Evolutionary conservation across 352 stramenopile species (phyloP).

Genomic region (Pythium aphanidermatum): DNA sequence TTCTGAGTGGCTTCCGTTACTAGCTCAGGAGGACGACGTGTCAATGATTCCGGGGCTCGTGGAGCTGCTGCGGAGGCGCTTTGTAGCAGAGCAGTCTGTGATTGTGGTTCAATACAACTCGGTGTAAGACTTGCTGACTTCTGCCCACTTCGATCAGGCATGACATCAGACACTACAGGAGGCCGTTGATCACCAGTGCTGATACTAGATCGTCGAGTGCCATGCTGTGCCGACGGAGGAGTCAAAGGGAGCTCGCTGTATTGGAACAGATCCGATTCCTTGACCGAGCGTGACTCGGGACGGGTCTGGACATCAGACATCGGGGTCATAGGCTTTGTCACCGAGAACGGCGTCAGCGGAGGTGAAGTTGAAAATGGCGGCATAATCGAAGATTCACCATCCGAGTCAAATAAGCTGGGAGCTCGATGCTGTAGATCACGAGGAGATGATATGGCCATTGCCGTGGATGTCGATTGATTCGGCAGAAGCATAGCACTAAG

Average conservation of each 20-base stretch:
- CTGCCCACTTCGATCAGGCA: no score
- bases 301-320: not conserved
- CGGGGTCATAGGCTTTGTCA: not conserved
- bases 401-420: constrained; percentile 6
- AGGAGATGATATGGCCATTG: not conserved
- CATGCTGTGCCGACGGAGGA: no score
- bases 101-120: no score
- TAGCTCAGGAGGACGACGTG: no score
- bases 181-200: no score
- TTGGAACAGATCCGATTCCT: constrained; percentile 19
- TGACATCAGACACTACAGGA: no score
- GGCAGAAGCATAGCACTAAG: not conserved
- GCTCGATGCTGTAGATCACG: constrained; percentile 5
- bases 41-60: no score
- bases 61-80: no score
- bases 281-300: not conserved
- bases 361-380: not conserved
- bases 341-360: not conserved
- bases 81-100: no score
- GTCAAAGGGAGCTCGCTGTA: constrained; percentile 22
- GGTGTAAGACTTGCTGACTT: no score
- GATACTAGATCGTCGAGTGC: no score
- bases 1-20: no score
- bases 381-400: not conserved
- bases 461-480: not conserved